Percentiles rank a stretch among this genome's conserved stretches.
phyloP scores from a whole-genome alignment of 306 rosid species.

The Castanospermum australe region DNA sequence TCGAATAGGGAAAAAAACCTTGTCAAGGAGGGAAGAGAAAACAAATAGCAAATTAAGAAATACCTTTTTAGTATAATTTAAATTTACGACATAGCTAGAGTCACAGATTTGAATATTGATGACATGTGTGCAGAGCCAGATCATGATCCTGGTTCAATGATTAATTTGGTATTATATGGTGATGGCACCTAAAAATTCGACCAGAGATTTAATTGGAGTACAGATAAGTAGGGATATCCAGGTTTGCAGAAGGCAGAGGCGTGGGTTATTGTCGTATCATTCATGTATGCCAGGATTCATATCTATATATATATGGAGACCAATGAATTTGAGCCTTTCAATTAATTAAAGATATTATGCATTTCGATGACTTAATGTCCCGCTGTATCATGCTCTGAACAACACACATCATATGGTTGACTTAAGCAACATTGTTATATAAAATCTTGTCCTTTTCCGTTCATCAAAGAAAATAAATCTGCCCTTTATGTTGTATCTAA shows the following conservation, averaged over 20 bases:
- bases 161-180: not conserved
- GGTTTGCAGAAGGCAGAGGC: no score
- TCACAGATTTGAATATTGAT: not conserved
- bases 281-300: no score
- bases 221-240: not conserved
- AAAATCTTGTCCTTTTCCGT: not conserved
- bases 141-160: slow-evolving; percentile 10
- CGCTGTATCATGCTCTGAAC: slow-evolving; percentile 21
- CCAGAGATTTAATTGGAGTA: not conserved
- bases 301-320: no score
- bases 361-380: slow-evolving; percentile 16
- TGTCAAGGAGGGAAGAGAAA: no score
- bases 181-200: not conserved
- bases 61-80: not conserved
- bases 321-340: slow-evolving; percentile 6
- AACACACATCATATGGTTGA: not conserved
- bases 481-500: no score
- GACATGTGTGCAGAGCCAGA: not conserved
- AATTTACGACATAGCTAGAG: no score
- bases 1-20: no score
- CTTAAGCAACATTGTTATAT: not conserved
- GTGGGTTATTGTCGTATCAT: no score
- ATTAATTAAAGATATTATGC: not conserved
- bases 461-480: not conserved
- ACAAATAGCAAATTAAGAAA: not conserved